Conservation (phyloP, 116 monocot genomes). For the Thalassia testudinum region DNA sequence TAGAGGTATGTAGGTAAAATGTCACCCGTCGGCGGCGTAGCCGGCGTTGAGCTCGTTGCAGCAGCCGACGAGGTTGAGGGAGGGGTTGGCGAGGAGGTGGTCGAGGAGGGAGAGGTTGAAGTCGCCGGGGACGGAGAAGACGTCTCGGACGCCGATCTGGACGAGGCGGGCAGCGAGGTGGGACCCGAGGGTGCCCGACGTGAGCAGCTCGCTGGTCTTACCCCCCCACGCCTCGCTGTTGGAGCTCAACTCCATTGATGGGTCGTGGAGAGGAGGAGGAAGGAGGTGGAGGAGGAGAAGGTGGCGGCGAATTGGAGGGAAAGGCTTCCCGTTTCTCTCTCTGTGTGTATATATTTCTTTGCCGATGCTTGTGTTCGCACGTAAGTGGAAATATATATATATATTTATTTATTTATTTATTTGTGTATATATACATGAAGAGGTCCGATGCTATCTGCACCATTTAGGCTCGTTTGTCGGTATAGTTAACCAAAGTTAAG, state of each 20-base stretch:
- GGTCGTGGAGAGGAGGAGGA: not conserved
- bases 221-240: not conserved
- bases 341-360: too few relatives aligned
- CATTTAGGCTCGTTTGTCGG: too few relatives aligned
- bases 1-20: too few relatives aligned
- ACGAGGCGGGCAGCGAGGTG: slow-evolving; percentile 62
- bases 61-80: slow-evolving; percentile 49
- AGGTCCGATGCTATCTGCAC: too few relatives aligned
- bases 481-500: too few relatives aligned
- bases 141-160: slow-evolving; percentile 48
- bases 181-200: slow-evolving; percentile 32
- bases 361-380: too few relatives aligned
- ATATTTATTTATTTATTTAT: too few relatives aligned
- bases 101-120: slow-evolving; percentile 77
- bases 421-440: too few relatives aligned
- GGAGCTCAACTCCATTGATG: not conserved
- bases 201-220: not conserved
- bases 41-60: slow-evolving; percentile 82
- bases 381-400: too few relatives aligned
- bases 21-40: slow-evolving; percentile 31
- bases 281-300: too few relatives aligned
- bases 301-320: too few relatives aligned
- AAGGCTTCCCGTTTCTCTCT: too few relatives aligned
- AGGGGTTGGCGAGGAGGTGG: slow-evolving; percentile 62
- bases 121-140: slow-evolving; percentile 68